Percentiles rank a stretch among this genome's conserved stretches.
phyloP scores from a whole-genome alignment of 169 alveolate species.

The Pseudocohnilembus persalinus region DNA sequence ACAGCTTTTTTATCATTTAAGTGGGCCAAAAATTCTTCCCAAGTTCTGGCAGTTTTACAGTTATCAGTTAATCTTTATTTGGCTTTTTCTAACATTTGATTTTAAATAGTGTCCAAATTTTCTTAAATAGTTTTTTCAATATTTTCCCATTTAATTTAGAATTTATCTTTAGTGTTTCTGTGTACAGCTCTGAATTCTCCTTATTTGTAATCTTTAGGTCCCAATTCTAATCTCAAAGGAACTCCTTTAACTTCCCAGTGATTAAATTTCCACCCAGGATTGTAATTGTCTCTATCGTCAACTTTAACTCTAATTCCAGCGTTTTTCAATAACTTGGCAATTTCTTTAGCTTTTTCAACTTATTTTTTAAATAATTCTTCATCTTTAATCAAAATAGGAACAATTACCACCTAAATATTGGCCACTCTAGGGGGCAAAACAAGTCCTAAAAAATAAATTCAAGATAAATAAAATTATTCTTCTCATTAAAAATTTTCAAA shows the following conservation, averaged over 20 bases:
- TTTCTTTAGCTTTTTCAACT: constrained; percentile 73
- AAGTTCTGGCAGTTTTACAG: constrained; percentile 63
- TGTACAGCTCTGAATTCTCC: constrained; percentile 89
- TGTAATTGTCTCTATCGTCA: constrained; percentile 94
- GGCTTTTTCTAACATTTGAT: constrained; percentile 76
- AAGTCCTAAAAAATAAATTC: constrained; percentile 74
- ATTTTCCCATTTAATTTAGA: constrained; percentile 49
- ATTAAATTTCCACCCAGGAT: constrained; percentile 99
- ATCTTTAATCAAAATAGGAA: constrained; percentile 92
- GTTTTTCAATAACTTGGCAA: constrained; percentile 43
- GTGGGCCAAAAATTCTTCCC: constrained; percentile 80
- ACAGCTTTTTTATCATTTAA: constrained; percentile 71
- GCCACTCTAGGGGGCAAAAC: constrained; percentile 98
- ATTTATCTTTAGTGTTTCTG: constrained; percentile 88
- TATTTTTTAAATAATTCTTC: constrained; percentile 63
- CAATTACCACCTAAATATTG: constrained; percentile 93
- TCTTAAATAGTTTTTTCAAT: constrained; percentile 53
- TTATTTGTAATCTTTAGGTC: constrained; percentile 95
- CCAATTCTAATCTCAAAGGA: constrained; percentile 98
- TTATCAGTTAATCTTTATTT: constrained; percentile 52
- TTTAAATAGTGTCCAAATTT: constrained; percentile 70
- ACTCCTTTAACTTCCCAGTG: constrained; percentile 99
- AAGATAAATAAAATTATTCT: too few species aligned
- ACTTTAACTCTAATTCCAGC: constrained; percentile 61
- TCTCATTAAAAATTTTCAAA: neutral